phyloP scores from a whole-genome alignment of 1,284 basidiomycete species.

The Moniliella sp. region DNA sequence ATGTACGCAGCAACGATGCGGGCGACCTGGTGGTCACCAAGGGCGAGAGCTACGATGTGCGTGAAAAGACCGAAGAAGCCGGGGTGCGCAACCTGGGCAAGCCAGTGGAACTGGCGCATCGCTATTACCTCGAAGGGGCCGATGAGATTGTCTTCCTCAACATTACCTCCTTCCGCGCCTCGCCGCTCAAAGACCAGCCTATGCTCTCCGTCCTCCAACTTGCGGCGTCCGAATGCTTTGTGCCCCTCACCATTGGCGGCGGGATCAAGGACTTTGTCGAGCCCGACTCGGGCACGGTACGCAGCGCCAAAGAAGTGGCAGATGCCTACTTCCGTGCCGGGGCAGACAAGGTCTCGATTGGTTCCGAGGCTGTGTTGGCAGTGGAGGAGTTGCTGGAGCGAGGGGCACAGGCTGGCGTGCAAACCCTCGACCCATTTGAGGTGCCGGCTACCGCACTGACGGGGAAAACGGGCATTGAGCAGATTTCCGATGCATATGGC shows the following conservation, averaged over 20 bases:
- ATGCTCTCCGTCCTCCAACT: constrained; percentile 86
- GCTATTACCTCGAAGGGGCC: constrained; percentile 71
- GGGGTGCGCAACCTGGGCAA: constrained; percentile 85
- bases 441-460: constrained; percentile 26
- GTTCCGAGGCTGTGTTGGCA: constrained; percentile 77
- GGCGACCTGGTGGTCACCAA: constrained; percentile 97
- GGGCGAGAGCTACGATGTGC: constrained; percentile 95
- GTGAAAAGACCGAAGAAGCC: constrained; percentile 41
- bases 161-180: constrained; percentile 95
- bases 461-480: constrained; percentile 62
- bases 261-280: constrained; percentile 91
- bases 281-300: constrained; percentile 65
- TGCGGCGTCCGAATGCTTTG: constrained; percentile 73
- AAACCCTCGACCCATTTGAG: constrained; percentile 17
- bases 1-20: constrained; percentile 82
- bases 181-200: constrained; percentile 83
- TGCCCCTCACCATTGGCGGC: constrained; percentile 94
- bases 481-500: constrained; percentile 75
- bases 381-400: constrained; percentile 62
- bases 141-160: constrained; percentile 95
- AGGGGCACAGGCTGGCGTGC: constrained; percentile 18
- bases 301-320: constrained; percentile 75
- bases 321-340: constrained; percentile 88
- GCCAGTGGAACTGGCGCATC: constrained; percentile 69
- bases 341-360: constrained; percentile 89